Conservation (phyloP, 140 eudicot genomes). For the Eryngium alpinum region DNA sequence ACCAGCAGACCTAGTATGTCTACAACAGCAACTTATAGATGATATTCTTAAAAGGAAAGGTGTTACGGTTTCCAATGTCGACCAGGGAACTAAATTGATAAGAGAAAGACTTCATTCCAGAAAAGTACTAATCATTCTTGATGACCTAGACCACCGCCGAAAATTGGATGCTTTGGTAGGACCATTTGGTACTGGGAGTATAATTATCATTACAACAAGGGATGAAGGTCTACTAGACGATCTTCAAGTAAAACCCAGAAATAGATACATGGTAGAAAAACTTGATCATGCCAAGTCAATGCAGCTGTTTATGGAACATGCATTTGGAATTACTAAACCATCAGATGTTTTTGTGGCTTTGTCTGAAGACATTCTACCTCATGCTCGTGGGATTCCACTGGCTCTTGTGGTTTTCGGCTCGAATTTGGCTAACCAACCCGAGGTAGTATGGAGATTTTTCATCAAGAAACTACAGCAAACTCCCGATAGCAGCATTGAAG, state of each 20-base stretch:
- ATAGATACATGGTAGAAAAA: background rate
- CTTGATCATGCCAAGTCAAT: background rate
- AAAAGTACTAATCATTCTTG: background rate
- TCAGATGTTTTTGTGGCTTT: background rate
- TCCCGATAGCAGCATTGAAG: background rate
- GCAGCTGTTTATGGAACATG: background rate
- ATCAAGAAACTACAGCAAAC: background rate
- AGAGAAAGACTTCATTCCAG: background rate
- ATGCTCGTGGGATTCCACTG: background rate
- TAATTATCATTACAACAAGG: background rate
- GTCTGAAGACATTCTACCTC: background rate
- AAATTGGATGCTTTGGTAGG: background rate
- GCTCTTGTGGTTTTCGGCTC: slow-evolving; percentile 2
- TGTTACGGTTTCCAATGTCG: background rate
- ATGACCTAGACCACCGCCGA: background rate
- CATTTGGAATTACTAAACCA: background rate
- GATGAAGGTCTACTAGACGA: background rate
- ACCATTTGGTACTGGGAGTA: background rate
- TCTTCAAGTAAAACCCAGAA: background rate
- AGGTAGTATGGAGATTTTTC: background rate
- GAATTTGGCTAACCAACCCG: background rate
- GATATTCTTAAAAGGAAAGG: background rate
- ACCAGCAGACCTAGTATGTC: background rate
- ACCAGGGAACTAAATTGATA: background rate
- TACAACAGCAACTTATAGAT: background rate